A percentile compares a stretch with the other conserved stretches of the same genome.
phyloP scores from a whole-genome alignment of 306 rosid species.

The Adenanthera pavonina region DNA sequence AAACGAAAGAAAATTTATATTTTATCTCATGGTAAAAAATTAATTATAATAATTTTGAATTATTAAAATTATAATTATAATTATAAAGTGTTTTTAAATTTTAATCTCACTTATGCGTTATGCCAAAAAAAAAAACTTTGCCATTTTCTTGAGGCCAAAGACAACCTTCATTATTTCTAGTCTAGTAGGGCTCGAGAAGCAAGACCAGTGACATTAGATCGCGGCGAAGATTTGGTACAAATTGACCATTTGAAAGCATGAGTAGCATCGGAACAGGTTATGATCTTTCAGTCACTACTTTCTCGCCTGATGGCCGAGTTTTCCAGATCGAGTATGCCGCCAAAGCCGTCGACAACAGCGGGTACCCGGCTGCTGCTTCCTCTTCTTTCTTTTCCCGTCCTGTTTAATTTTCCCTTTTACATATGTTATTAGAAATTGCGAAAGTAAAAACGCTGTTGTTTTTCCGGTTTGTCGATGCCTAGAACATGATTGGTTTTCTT shows the following conservation, averaged over 20 bases:
- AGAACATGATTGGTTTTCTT: neutral
- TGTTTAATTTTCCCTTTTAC: neutral
- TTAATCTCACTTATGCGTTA: no score
- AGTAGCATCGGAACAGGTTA: conserved; percentile 98
- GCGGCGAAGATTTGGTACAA: conserved; percentile 29
- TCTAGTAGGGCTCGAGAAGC: neutral
- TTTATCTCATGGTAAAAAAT: no score
- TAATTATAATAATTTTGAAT: no score
- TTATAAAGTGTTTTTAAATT: no score
- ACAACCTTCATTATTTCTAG: neutral
- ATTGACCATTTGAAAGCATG: conserved; percentile 43
- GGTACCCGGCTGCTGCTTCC: conserved; percentile 44
- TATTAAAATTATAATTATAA: no score
- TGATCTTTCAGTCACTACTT: conserved; percentile 97
- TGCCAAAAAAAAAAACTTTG: neutral
- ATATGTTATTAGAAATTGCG: no score
- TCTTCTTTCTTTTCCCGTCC: neutral
- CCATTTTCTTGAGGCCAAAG: conserved; percentile 18
- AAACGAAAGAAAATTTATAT: no score
- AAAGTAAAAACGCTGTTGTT: neutral
- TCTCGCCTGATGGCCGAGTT: conserved; percentile 97
- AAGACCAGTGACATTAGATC: neutral
- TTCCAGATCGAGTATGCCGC: conserved; percentile 99
- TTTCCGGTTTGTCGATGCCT: neutral
- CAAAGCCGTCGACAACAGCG: conserved; percentile 97